Evolutionary conservation across 2,329 filamentous ascomycete species (phyloP), one percentile per base, ranked within the genome.

Genomic region (Fusarium xylarioides): DNA sequence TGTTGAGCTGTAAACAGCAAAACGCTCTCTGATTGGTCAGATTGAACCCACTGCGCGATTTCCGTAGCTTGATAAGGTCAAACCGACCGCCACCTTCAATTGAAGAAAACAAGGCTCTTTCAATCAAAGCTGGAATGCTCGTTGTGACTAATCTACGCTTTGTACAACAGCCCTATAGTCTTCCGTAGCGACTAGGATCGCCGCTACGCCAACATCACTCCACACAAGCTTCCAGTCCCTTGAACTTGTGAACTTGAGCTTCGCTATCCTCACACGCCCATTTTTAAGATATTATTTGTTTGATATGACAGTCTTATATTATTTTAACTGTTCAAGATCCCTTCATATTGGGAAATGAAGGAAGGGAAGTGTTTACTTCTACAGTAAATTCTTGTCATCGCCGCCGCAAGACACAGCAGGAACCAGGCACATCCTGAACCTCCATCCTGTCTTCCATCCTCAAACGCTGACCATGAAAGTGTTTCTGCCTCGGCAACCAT

Each of bases 171-270:
- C n/a, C n/a, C n/a, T n/a, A n/a, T n/a, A n/a, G n/a, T n/a, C n/a
- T n/a, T n/a, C n/a, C n/a, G n/a, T n/a, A 74, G 71, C 71, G 58
- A 46, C 57, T n/a, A 26, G 57, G 55, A 64, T 68, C 44, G 46
- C 66, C 43, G n/a, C 32, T 40, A 54, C 64, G 30, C 42, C 32
- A 50, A 70, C 47, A 37, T 55, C 59, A 70, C 59, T 60, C 46
- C 53, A 65, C 52, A 59, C 38, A 49, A 70, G 67, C 53, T 65
- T 30, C 44, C 14, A 47, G 38, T 40, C 38, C 38, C 38, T 40
- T n/a, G 38, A 40, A 40, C 21, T 40, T n/a, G 38, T 65, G 34
- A 28, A 34, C 57, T 63, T 42, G 28, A 30, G 30, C 47, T 35
- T 47, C 38, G 19, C 34, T 16, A 26, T 28, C 8, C 15, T 30